These are phyloP conservation scores for Pythium inflatum DNA, from an alignment of 352 stramenopile genomes.

Conservation along the genomic window DNA sequence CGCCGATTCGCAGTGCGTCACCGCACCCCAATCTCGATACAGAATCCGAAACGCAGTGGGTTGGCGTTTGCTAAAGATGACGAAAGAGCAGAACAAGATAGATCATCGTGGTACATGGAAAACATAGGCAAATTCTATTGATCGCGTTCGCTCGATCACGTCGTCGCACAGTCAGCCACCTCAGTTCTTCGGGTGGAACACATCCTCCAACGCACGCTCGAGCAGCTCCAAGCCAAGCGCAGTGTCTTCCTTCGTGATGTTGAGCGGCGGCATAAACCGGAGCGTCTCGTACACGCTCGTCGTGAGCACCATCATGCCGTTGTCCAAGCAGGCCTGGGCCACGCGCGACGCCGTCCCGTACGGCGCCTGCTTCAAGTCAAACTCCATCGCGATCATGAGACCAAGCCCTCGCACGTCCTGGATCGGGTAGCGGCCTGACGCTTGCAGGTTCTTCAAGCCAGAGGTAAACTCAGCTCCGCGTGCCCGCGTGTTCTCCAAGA, in stretches of 20 bases:
- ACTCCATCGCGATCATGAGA: constrained; percentile 94
- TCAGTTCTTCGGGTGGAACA: constrained; percentile 38
- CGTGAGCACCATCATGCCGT: constrained; percentile 92
- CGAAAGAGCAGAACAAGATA: too few species aligned
- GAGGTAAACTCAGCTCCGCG: constrained; percentile 73
- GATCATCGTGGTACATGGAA: background rate
- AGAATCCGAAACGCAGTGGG: too few species aligned
- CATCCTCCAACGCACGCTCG: constrained; percentile 49
- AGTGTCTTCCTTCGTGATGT: constrained; percentile 78
- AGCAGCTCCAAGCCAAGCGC: constrained; percentile 42
- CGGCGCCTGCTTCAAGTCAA: constrained; percentile 59
- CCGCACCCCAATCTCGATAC: too few species aligned
- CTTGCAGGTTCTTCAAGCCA: constrained; percentile 78
- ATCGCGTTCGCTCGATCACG: too few species aligned
- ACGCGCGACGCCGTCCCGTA: constrained; percentile 76
- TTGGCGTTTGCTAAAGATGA: too few species aligned
- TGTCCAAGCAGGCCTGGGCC: constrained; percentile 78
- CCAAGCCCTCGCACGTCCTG: constrained; percentile 91
- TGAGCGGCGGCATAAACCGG: constrained; percentile 93
- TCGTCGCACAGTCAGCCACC: too few species aligned
- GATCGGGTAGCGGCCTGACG: constrained; percentile 77
- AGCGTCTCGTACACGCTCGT: constrained; percentile 92
- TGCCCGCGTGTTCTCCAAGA: constrained; percentile 82
- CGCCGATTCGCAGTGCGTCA: too few species aligned
- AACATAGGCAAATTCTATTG: constrained; percentile 4